Evolutionary conservation across 805 yeast species (phyloP).

Genomic region (Hanseniaspora singularis): DNA sequence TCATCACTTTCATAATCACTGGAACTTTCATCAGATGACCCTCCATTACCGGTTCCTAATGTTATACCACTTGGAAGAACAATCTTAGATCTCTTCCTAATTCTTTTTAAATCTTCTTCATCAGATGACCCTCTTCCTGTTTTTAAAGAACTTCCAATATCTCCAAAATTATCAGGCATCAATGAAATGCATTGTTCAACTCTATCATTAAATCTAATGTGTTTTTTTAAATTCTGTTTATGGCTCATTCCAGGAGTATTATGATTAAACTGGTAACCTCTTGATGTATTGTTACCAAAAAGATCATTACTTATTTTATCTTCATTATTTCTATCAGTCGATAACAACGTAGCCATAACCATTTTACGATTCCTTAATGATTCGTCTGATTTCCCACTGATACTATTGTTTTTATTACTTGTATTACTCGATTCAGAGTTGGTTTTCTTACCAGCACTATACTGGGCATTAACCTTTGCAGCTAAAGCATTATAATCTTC

Average conservation of each 20-base stretch:
- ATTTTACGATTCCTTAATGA: slow-evolving; percentile 5
- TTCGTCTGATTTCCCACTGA: background rate
- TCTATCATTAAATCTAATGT: slow-evolving; percentile 83
- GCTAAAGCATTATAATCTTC: slow-evolving; percentile 29
- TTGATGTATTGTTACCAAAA: no score
- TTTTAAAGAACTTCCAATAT: background rate
- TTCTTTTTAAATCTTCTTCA: slow-evolving; percentile 25
- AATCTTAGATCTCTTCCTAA: slow-evolving; percentile 20
- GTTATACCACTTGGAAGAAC: slow-evolving; percentile 13
- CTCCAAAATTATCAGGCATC: slow-evolving; percentile 1
- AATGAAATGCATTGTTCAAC: slow-evolving; percentile 67
- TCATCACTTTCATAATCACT: slow-evolving; percentile 14
- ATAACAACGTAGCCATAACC: slow-evolving; percentile 9
- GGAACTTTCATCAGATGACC: slow-evolving; percentile 17
- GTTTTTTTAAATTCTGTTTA: slow-evolving; percentile 32
- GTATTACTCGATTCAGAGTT: background rate
- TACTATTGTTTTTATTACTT: background rate
- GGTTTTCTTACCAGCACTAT: slow-evolving; percentile 15
- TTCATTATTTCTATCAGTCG: slow-evolving; percentile 3
- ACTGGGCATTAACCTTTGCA: slow-evolving; percentile 30
- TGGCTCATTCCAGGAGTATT: no score
- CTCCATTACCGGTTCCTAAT: slow-evolving; percentile 15
- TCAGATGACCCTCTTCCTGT: slow-evolving; percentile 26
- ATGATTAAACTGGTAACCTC: no score
- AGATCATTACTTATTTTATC: background rate